Evolutionary conservation across 176 grass and related monocot species (phyloP).

Genomic region (Zea mays): Zm-B73-REFERENCE-NAM-5.0 NC_050097.1:124635001-124635500

Average conservation of each 20-base stretch:
- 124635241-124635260: conserved; percentile 97
- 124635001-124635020: neutral
- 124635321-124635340: conserved; percentile 39
- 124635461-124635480: conserved; percentile 14
- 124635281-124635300: conserved; percentile 93
- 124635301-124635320: conserved; percentile 45
- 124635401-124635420: conserved; percentile 26
- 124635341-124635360: conserved; percentile 36
- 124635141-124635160: conserved; percentile 58
- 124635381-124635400: conserved; percentile 10
- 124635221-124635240: conserved; percentile 96
- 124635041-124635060: neutral
- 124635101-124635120: neutral
- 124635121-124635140: neutral
- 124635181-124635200: conserved; percentile 98
- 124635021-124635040: neutral
- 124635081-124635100: neutral
- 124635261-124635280: conserved; percentile 96
- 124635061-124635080: neutral
- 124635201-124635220: conserved; percentile 70
- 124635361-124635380: conserved; percentile 23
- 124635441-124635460: conserved; percentile 41
- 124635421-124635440: conserved; percentile 14
- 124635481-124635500: conserved; percentile 1
- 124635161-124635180: conserved; percentile 92